Percentiles rank a stretch among this genome's conserved stretches.
These are phyloP conservation scores for Oryza glumipatula DNA, from an alignment of 176 grass and related monocot genomes.

Conservation along the genomic window DNA sequence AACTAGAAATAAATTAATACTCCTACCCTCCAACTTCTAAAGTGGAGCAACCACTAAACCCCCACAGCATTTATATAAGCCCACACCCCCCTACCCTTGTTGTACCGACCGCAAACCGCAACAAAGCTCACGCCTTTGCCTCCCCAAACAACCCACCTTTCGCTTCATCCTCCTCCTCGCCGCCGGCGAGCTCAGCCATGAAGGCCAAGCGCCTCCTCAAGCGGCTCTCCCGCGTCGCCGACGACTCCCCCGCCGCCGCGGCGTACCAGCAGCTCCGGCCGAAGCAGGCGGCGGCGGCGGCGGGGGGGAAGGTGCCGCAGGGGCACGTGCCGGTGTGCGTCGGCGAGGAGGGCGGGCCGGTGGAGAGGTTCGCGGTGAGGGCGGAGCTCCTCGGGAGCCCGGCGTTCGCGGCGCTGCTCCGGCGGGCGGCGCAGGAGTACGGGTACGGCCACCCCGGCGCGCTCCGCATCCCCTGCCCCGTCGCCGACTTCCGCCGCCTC, in stretches of 20 bases:
- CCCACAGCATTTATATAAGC: slow-evolving; percentile 12
- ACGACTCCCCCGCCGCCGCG: slow-evolving; percentile 4
- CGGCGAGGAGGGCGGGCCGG: slow-evolving; percentile 62
- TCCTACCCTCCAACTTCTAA: not conserved
- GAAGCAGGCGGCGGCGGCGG: not conserved
- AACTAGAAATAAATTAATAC: too few species aligned
- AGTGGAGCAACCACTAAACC: not conserved
- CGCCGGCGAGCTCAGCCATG: slow-evolving; percentile 30
- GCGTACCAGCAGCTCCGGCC: slow-evolving; percentile 20
- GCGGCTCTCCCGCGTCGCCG: slow-evolving; percentile 66
- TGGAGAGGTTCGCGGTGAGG: slow-evolving; percentile 79
- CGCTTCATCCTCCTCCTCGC: not conserved
- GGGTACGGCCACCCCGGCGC: slow-evolving; percentile 84
- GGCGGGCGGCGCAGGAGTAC: slow-evolving; percentile 82
- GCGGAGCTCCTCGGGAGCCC: slow-evolving; percentile 65
- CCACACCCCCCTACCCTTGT: not conserved
- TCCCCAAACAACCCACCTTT: not conserved
- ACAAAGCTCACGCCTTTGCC: not conserved
- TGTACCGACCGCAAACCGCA: not conserved
- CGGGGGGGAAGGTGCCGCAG: slow-evolving; percentile 32
- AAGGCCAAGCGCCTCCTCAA: slow-evolving; percentile 48
- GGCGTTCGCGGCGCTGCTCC: slow-evolving; percentile 68
- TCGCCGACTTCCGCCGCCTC: slow-evolving; percentile 64
- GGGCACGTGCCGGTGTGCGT: slow-evolving; percentile 90
- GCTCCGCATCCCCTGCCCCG: slow-evolving; percentile 88